A percentile compares a stretch with the other conserved stretches of the same genome.
Evolutionary conservation across 2,329 filamentous ascomycete genomes (phyloP).

Genomic region (Dryadomyces sulphureus): DNA sequence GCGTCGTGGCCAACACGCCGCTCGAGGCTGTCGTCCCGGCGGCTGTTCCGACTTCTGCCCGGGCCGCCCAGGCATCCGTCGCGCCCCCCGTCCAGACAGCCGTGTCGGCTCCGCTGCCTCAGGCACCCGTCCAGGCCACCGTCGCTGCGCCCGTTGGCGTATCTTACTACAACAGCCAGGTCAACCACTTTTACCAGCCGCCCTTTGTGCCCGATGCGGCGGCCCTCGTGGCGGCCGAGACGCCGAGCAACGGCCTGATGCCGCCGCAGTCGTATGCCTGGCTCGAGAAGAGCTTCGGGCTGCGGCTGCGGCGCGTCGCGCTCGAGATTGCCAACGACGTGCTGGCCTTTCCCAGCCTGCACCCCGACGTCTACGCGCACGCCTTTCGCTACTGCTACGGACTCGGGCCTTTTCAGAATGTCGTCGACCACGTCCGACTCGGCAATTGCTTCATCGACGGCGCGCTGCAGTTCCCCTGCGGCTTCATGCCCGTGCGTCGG

Average conservation of each 20-base stretch:
- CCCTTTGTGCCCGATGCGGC: background rate
- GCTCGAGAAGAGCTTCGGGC: slow-evolving; percentile 53
- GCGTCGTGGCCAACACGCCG: too few relatives aligned
- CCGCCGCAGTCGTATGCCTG: slow-evolving; percentile 41
- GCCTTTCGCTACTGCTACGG: slow-evolving; percentile 58
- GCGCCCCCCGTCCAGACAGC: too few relatives aligned
- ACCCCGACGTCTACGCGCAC: slow-evolving; percentile 31
- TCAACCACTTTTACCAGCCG: background rate
- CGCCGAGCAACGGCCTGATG: slow-evolving; percentile 18
- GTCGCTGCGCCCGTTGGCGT: too few relatives aligned
- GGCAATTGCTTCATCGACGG: slow-evolving; percentile 28
- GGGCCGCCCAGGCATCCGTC: too few relatives aligned
- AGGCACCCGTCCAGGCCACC: too few relatives aligned
- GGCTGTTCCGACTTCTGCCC: too few relatives aligned
- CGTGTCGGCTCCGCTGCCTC: too few relatives aligned
- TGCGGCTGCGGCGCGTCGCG: slow-evolving; percentile 51
- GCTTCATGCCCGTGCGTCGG: background rate
- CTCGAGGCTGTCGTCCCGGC: too few relatives aligned
- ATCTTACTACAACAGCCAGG: background rate
- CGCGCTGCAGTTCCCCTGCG: slow-evolving; percentile 40
- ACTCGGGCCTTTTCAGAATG: slow-evolving; percentile 36
- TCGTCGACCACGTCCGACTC: slow-evolving; percentile 24
- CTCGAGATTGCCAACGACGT: slow-evolving; percentile 48
- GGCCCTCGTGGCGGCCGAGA: slow-evolving; percentile 18
- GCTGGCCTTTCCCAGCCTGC: slow-evolving; percentile 32